Evolutionary conservation across 2,329 filamentous ascomycete genomes (phyloP).

Genomic region (Trichoderma citrinoviride): DNA sequence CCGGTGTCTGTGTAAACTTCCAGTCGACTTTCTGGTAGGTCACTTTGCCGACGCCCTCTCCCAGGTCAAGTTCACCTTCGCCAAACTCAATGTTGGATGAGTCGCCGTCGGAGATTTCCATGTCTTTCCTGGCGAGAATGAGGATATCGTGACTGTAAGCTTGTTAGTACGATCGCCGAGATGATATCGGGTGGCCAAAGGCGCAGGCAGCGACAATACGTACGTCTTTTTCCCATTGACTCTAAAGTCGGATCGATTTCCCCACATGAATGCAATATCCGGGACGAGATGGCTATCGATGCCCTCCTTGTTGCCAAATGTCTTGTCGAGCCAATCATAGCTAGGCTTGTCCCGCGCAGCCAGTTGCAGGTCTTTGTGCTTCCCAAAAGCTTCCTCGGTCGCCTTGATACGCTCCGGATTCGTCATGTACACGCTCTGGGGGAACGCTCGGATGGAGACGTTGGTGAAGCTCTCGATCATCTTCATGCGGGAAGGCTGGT

Average conservation of each 20-base stretch:
- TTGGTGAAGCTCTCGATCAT: conserved; percentile 17
- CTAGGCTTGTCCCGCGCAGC: conserved; percentile 12
- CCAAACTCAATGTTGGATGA: conserved; percentile 5
- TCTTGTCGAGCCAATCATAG: conserved; percentile 13
- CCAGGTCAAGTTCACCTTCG: conserved; percentile 9
- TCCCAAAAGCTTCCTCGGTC: conserved; percentile 14
- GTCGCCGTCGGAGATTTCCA: conserved; percentile 15
- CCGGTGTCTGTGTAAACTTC: conserved; percentile 16
- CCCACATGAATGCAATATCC: conserved; percentile 19
- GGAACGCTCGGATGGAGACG: conserved; percentile 13
- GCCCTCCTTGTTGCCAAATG: background rate
- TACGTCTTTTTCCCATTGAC: conserved; percentile 10
- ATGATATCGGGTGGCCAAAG: too few species aligned
- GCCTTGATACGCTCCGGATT: conserved; percentile 15
- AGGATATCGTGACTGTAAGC: conserved; percentile 5
- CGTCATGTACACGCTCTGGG: conserved; percentile 16
- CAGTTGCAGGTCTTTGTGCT: conserved; percentile 13
- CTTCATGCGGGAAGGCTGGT: conserved; percentile 15
- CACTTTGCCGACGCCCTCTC: conserved; percentile 10
- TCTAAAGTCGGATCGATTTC: conserved; percentile 14
- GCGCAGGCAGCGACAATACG: background rate
- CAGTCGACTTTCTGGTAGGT: conserved; percentile 16
- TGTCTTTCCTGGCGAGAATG: conserved; percentile 9
- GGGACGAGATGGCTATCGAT: conserved; percentile 9
- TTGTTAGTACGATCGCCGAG: background rate